Base-by-base conservation (phyloP, 345 rosid species). In the Chamaenerion angustifolium region DNA sequence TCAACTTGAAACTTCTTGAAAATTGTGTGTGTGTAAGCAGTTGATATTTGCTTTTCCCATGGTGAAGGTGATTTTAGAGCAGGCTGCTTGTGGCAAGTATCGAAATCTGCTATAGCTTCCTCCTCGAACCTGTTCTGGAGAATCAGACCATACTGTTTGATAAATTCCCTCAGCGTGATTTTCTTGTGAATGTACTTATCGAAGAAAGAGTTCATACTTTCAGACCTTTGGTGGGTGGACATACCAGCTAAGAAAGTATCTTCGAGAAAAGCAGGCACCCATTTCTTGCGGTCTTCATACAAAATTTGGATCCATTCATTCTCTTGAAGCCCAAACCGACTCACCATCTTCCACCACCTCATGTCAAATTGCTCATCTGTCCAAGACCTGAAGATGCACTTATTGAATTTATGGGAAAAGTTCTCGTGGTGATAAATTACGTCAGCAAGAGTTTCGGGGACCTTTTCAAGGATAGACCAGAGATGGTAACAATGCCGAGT, bases 281-380 rank as follows among this genome's bases (percentile, higher is more conserved):
- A 79, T 16, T 63, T 54, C 55, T 79, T 63, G 14, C 72, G 73
- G 52, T 76, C 79, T 43, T 69, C 76, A 46, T 68, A 71, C 55
- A 79, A 56, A 16, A 72, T 66, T 25, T 54, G 72, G 63, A 76
- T 43, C 76, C 78, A 71, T 40, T 48, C 76, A 43, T 72, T 59
- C 43, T 68, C 72, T 52, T 68, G 64, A 40, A 78, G 75, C 52
- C 64, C 85, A 72, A 68, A 78, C 50, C 67, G 59, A 17, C 65
- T 58, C 48, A 78, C 67, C 70, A 79, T 71, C 65, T 71, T 76
- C 79, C 62, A 69, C 85, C 85, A 79, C 55, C 79, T 76, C 69
- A 62, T 62, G 23, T 62, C 66, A 61, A 79, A 76, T 19, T 76
- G 64, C 9, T 67, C 79, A 25, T 76, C 73, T 1, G 82, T 69